Conservation (phyloP, 805 yeast genomes). For the Candida ficus region DNA sequence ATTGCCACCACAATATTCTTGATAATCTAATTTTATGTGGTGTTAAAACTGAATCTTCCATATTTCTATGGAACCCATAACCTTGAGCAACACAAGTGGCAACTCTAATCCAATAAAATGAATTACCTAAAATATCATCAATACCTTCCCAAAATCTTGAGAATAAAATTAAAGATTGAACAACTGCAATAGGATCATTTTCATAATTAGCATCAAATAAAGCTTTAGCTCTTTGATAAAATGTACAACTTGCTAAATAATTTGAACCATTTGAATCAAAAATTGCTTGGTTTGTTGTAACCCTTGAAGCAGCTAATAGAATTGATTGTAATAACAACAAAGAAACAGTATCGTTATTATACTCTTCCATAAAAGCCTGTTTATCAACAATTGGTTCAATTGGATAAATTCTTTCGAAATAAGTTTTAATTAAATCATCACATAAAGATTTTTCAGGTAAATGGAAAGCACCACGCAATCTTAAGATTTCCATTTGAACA, state of each 20-base stretch:
- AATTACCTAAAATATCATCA: constrained; percentile 60
- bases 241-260: constrained; percentile 50
- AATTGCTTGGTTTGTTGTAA: constrained; percentile 47
- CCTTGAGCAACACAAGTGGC: constrained; percentile 72
- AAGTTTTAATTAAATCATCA: constrained; percentile 54
- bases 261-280: constrained; percentile 41
- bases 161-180: constrained; percentile 58
- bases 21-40: constrained; percentile 43
- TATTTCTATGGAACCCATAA: constrained; percentile 65
- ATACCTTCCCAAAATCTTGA: constrained; percentile 75
- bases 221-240: constrained; percentile 70
- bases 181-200: constrained; percentile 52
- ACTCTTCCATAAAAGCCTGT: constrained; percentile 52
- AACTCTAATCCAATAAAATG: constrained; percentile 64
- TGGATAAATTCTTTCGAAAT: constrained; percentile 63
- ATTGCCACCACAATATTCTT: constrained; percentile 73
- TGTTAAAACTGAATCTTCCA: constrained; percentile 33
- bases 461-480: constrained; percentile 63
- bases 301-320: constrained; percentile 62
- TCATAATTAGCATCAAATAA: constrained; percentile 67
- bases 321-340: constrained; percentile 62
- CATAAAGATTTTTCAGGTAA: constrained; percentile 58
- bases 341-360: constrained; percentile 54
- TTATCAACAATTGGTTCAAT: constrained; percentile 63
- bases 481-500: constrained; percentile 60